Evolutionary conservation across 139 green algal species (phyloP).

Genomic region (Chlorella sorokiniana): DNA sequence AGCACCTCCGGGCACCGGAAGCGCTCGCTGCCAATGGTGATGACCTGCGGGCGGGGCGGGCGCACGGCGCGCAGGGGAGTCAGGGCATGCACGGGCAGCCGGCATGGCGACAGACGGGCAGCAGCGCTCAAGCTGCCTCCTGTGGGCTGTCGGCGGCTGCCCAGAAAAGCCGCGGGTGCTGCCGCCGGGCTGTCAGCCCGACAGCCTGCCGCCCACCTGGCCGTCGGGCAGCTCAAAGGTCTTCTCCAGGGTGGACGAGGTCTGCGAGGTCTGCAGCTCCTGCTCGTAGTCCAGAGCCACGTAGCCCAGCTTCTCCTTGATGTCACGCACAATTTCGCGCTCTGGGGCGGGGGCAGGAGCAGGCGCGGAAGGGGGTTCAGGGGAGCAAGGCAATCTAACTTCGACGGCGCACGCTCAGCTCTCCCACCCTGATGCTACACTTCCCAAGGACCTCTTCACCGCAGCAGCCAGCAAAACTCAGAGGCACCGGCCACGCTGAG

Average conservation of each 20-base stretch:
- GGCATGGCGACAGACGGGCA: background rate
- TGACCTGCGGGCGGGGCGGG: constrained; percentile 89
- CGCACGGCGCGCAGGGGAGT: too few relatives aligned
- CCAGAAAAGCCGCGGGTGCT: background rate
- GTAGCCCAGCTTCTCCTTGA: constrained; percentile 99
- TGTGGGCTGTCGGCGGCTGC: background rate
- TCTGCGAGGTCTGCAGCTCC: constrained; percentile 83
- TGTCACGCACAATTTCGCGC: constrained; percentile 98
- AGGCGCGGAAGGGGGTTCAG: background rate
- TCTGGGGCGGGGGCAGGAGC: constrained; percentile 48
- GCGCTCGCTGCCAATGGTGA: constrained; percentile 94
- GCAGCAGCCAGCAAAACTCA: too few relatives aligned
- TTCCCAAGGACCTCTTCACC: too few relatives aligned
- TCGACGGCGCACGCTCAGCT: too few relatives aligned
- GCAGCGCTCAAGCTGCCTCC: background rate
- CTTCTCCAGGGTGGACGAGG: constrained; percentile 92
- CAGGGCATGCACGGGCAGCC: too few relatives aligned
- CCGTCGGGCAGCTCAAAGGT: constrained; percentile 91
- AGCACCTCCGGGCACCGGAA: constrained; percentile 98
- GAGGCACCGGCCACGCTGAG: too few relatives aligned
- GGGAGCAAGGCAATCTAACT: too few relatives aligned
- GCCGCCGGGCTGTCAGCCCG: too few relatives aligned
- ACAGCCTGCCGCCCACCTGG: too few relatives aligned
- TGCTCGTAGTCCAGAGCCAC: constrained; percentile 98
- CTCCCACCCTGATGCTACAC: too few relatives aligned